Evolutionary conservation across 345 rosid species (phyloP), one percentile per base, ranked within the genome.

Genomic region (Acer negundo): DNA sequence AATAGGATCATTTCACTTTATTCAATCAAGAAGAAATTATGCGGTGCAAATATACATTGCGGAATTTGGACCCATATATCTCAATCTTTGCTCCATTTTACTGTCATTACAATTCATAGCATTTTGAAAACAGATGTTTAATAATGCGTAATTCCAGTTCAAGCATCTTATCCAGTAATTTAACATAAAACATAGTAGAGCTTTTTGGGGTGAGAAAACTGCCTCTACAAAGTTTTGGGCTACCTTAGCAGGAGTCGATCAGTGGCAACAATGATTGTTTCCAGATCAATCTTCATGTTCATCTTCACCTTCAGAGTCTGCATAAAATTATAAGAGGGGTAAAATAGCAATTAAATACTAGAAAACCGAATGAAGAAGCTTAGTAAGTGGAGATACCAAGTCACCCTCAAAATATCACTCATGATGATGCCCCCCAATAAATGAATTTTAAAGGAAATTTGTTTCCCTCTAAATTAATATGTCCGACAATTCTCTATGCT

Each of bases 241-340:
- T 75, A 82, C 83, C 85, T 76, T 46, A 38, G 61, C 20, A 72
- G 26, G 20, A 71, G 67, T 75, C 71, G 31, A 42, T 55, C 11
- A 20, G 71, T 38, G 59, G 71, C 69, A n/a, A 53, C 26, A 20
- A 65, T 31, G 15, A 46, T 19, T 55, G 62, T 49, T 59, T 64
- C 62, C 26, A 20, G 28, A 42, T 93, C 83, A 95, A 85, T 95
- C 94, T 71, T 90, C 89, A 55, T 93, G 98, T 62, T 88, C 97
- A 63, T 84, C 89, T 22, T 94, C 98, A 63, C 81, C 87, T 81
- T 95, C 98, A 11, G 98, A 93, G 84, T 95, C 98, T 95, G 91
- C 87, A 81, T 46, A 23, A 61, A 62, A 64, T 49, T 72, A 75
- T 61, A 1, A 71, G 59, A 79, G 20, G 35, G 28, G 35, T 7